These are phyloP conservation scores for Persicaria tinctoria DNA, from an alignment of 148 eudicot species.

Conservation along the genomic window DNA sequence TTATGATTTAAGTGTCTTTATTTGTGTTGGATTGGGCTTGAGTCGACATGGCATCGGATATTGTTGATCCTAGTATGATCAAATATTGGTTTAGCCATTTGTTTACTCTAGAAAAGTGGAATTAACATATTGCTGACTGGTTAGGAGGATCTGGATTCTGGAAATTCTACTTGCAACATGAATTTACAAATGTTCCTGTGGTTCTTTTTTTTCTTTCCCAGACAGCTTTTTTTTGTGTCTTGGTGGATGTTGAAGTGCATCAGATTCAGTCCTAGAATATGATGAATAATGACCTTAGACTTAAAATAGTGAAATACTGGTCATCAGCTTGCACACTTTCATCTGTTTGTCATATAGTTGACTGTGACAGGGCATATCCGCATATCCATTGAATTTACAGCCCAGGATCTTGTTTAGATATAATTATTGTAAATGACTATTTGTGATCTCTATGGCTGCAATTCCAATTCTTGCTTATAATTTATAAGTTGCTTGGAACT, in stretches of 20 bases:
- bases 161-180: not conserved
- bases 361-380: not conserved
- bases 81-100: not conserved
- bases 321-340: not conserved
- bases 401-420: not conserved
- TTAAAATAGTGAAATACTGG: not conserved
- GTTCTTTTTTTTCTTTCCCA: not conserved
- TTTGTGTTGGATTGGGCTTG: not conserved
- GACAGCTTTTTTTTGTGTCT: not conserved
- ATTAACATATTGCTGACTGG: not conserved
- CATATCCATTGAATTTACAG: not conserved
- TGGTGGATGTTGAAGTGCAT: not conserved
- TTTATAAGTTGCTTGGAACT: not conserved
- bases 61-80: not conserved
- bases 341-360: not conserved
- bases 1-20: not conserved
- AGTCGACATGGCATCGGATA: not conserved
- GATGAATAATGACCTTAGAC: not conserved
- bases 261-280: slow-evolving; percentile 2
- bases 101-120: not conserved
- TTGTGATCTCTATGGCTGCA: not conserved
- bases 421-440: not conserved
- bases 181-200: not conserved
- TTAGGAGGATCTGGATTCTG: not conserved
- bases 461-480: not conserved